Percentiles rank a stretch among this genome's conserved stretches.
Conservation (phyloP, 805 yeast species). For the Teunomyces cretensis region DNA sequence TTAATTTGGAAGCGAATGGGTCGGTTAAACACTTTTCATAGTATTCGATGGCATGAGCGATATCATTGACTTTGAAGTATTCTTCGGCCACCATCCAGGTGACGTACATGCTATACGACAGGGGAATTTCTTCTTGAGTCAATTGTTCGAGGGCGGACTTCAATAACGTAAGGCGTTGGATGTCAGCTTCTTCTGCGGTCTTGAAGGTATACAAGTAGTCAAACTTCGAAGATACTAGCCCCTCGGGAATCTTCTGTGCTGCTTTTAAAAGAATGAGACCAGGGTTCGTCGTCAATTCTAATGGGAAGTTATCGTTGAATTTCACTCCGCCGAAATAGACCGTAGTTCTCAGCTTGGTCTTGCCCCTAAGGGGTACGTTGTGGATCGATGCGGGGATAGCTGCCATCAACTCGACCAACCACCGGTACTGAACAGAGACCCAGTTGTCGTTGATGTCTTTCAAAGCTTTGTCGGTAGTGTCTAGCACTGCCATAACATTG, state of each 20-base stretch:
- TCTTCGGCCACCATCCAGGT: constrained; percentile 55
- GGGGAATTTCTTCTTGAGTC: background rate
- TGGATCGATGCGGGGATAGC: constrained; percentile 40
- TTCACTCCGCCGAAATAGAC: constrained; percentile 35
- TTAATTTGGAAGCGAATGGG: constrained; percentile 14
- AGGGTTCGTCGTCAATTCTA: constrained; percentile 29
- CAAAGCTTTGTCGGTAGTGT: constrained; percentile 9
- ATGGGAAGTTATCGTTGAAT: constrained; percentile 14
- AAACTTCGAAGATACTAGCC: background rate
- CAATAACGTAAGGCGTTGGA: constrained; percentile 6
- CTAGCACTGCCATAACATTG: constrained; percentile 34
- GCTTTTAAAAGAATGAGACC: constrained; percentile 28
- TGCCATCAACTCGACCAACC: constrained; percentile 61
- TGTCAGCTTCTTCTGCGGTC: constrained; percentile 3
- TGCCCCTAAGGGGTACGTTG: background rate
- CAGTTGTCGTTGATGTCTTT: constrained; percentile 35
- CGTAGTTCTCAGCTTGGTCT: constrained; percentile 8
- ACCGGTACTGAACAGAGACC: constrained; percentile 62
- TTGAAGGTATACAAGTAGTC: constrained; percentile 9
- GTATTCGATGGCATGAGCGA: constrained; percentile 17
- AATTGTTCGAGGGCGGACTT: constrained; percentile 1
- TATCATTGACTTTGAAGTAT: constrained; percentile 17
- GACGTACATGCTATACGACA: constrained; percentile 24
- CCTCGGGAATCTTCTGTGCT: constrained; percentile 15
- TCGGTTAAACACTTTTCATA: constrained; percentile 15